Conservation (phyloP, 352 stramenopile species). For the Phytophthora hibernalis region DNA sequence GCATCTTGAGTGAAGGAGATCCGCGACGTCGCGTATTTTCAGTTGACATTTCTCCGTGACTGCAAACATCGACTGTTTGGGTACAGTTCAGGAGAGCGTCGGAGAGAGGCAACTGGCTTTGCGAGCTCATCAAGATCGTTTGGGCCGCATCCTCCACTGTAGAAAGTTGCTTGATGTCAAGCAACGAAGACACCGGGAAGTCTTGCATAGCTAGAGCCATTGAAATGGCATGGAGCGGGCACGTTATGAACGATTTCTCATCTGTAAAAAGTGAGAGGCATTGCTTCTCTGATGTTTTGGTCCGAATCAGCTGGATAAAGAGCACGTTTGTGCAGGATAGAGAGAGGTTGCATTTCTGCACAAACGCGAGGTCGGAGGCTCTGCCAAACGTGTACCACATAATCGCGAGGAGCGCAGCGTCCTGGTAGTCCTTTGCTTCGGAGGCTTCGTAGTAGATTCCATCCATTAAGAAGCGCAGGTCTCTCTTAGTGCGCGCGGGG, state of each 20-base stretch:
- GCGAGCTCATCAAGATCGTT: too few relatives aligned
- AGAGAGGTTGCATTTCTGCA: slow-evolving; percentile 19
- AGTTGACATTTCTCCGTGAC: too few relatives aligned
- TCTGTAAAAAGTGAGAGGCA: too few relatives aligned
- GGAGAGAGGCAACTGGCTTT: too few relatives aligned
- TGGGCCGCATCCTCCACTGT: too few relatives aligned
- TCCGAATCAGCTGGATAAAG: slow-evolving; percentile 4
- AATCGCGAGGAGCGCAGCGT: too few relatives aligned
- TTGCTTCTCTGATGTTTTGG: neutral
- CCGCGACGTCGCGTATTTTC: too few relatives aligned
- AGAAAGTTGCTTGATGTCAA: neutral
- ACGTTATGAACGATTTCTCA: too few relatives aligned
- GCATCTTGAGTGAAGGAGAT: neutral
- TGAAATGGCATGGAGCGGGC: too few relatives aligned
- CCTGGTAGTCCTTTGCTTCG: slow-evolving; percentile 16
- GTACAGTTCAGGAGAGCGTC: too few relatives aligned
- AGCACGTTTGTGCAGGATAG: slow-evolving; percentile 2
- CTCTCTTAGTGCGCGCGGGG: neutral
- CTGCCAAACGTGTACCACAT: too few relatives aligned
- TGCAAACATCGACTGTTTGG: too few relatives aligned
- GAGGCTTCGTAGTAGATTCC: neutral
- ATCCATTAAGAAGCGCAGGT: slow-evolving; percentile 1
- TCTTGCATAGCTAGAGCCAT: neutral
- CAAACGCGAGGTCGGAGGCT: slow-evolving; percentile 1
- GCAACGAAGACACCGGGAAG: neutral